Evolutionary conservation across 1,139 yeast species (phyloP).

Genomic region (Geotrichum citri-aurantii): DNA sequence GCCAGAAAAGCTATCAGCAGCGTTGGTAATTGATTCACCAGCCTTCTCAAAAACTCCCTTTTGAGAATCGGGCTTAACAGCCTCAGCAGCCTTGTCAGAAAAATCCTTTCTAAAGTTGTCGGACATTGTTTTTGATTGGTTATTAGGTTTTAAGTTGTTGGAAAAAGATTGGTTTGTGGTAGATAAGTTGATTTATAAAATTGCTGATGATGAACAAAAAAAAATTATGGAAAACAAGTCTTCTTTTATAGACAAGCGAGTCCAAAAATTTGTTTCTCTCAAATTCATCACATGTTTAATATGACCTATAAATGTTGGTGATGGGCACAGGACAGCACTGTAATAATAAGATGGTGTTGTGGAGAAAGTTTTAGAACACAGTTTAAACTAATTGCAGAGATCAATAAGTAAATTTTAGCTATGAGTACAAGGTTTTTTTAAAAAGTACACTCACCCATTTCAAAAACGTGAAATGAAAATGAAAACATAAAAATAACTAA

Average conservation of each 20-base stretch:
- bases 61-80: slow-evolving; percentile 65
- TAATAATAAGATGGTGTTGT: background rate
- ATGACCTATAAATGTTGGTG: background rate
- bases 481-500: background rate
- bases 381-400: background rate
- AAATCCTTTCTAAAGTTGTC: slow-evolving; percentile 66
- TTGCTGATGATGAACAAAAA: background rate
- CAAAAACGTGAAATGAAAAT: background rate
- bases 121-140: slow-evolving; percentile 10
- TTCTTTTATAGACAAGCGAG: background rate
- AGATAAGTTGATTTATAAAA: background rate
- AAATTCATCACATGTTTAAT: background rate
- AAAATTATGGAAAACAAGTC: background rate
- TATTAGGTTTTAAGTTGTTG: background rate
- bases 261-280: background rate
- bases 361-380: background rate
- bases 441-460: background rate
- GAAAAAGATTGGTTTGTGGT: background rate
- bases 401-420: too few species aligned
- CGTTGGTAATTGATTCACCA: slow-evolving; percentile 64
- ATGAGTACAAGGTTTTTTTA: background rate
- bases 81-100: slow-evolving; percentile 60
- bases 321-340: background rate
- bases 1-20: slow-evolving; percentile 58
- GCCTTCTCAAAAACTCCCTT: slow-evolving; percentile 61